Evolutionary conservation across 192 early-diverging fungal genomes (phyloP).

Genomic region (Mycoemilia scoparia): DNA sequence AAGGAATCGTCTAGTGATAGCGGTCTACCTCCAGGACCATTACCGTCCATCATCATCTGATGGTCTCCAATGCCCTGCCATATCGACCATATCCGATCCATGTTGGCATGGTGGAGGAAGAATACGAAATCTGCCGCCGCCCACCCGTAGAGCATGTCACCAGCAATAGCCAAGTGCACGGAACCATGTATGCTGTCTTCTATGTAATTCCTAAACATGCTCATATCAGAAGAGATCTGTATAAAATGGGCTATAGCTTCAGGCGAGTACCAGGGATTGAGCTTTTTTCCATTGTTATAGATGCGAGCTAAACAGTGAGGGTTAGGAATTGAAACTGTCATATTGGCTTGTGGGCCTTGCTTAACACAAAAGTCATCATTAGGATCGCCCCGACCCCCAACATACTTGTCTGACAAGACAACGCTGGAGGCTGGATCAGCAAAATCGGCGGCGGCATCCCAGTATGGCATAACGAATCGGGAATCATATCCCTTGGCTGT

Average conservation of each 20-base stretch:
- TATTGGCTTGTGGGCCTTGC: slow-evolving; percentile 5
- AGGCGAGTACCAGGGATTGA: slow-evolving; percentile 18
- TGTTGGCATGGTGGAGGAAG: slow-evolving; percentile 40
- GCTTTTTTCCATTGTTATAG: slow-evolving; percentile 8
- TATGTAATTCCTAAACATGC: slow-evolving; percentile 9
- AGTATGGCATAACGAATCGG: slow-evolving; percentile 20
- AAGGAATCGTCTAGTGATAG: slow-evolving; percentile 7
- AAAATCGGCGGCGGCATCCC: slow-evolving; percentile 24
- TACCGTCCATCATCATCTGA: slow-evolving; percentile 18
- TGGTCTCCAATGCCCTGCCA: slow-evolving; percentile 31
- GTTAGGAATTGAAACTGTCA: slow-evolving; percentile 7
- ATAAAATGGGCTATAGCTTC: slow-evolving; percentile 17
- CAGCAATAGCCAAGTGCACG: slow-evolving; percentile 21
- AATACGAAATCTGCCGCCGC: slow-evolving; percentile 38
- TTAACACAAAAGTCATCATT: slow-evolving; percentile 11
- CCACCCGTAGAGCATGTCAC: slow-evolving; percentile 30
- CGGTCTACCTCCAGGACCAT: neutral
- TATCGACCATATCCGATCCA: slow-evolving; percentile 32
- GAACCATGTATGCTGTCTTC: slow-evolving; percentile 25
- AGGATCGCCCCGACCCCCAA: slow-evolving; percentile 24
- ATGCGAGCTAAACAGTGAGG: slow-evolving; percentile 16
- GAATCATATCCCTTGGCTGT: slow-evolving; percentile 24
- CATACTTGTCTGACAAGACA: slow-evolving; percentile 6
- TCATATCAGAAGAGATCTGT: slow-evolving; percentile 10
- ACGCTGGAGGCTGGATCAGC: slow-evolving; percentile 16